Evolutionary conservation across 176 grass and related monocot species (phyloP).

Genomic region (maize (Zea mays)): Zm-B73-REFERENCE-NAM-5.0 NC_050098.1:223718501-223719000

Average conservation of each 20-base stretch:
- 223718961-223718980: slow-evolving; percentile 73
- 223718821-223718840: slow-evolving; percentile 72
- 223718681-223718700: slow-evolving; percentile 28
- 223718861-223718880: slow-evolving; percentile 76
- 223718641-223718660: slow-evolving; percentile 87
- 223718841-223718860: slow-evolving; percentile 84
- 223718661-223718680: slow-evolving; percentile 56
- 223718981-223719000: slow-evolving; percentile 61
- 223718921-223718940: slow-evolving; percentile 92
- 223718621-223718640: slow-evolving; percentile 94
- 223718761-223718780: slow-evolving; percentile 69
- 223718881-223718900: slow-evolving; percentile 71
- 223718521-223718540: slow-evolving; percentile 48
- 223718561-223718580: slow-evolving; percentile 96
- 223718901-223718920: slow-evolving; percentile 92
- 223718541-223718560: slow-evolving; percentile 74
- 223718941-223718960: slow-evolving; percentile 80
- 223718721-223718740: slow-evolving; percentile 66
- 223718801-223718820: slow-evolving; percentile 81
- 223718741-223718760: slow-evolving; percentile 75
- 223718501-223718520: slow-evolving; percentile 45
- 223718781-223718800: slow-evolving; percentile 76
- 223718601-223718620: slow-evolving; percentile 85
- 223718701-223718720: too few species aligned
- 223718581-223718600: slow-evolving; percentile 75